Evolutionary conservation across 2,329 filamentous ascomycete species (phyloP), one percentile per base, ranked within the genome.

Genomic region (Scedosporium aurantiacum): DNA sequence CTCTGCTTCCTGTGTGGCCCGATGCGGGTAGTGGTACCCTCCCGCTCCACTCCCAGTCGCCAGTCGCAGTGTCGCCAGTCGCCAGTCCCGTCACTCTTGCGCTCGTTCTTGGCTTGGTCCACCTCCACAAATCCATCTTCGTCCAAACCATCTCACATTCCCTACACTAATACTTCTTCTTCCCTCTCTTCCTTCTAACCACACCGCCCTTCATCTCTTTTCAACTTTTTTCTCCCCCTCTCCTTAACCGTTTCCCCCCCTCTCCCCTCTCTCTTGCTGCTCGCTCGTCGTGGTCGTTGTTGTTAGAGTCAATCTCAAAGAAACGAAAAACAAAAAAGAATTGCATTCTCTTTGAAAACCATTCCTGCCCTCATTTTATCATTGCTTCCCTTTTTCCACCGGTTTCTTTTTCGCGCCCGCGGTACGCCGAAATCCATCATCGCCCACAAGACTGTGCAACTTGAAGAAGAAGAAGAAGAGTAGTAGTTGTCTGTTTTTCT

Each of bases 201-300:
- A 70, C 67, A 70, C 68, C 71, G 65, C 68, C 69, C 68, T 71
- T 68, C 61, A 64, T 65, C 65, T 68, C 67, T 66, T 67, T 67
- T 67, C 64, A 65, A 64, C 65, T 62, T 68, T 65, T 69, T 65
- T 64, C 64, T 66, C 68, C 66, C 67, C 69, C 67, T 65, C 68
- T 66, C 68, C 68, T 67, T 67, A 69, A 68, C 70, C 67, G 68
- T 69, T 69, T 68, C 67, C 68, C 68, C 67, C 70, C 66, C 67
- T 67, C 66, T 69, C 57, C 64, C 67, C 67, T 66, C 68, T 67
- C 68, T 70, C 67, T 69, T 68, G 66, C 63, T 60, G 60, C 61
- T 61, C 66, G 65, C 60, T 65, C 63, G 67, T 70, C 69, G 68
- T 70, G 64, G 67, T 66, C 66, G 65, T 67, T 65, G 65, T 68